These are phyloP conservation scores for Termitomyces sp. DNA, from an alignment of 768 basidiomycete species.

Conservation along the genomic window DNA sequence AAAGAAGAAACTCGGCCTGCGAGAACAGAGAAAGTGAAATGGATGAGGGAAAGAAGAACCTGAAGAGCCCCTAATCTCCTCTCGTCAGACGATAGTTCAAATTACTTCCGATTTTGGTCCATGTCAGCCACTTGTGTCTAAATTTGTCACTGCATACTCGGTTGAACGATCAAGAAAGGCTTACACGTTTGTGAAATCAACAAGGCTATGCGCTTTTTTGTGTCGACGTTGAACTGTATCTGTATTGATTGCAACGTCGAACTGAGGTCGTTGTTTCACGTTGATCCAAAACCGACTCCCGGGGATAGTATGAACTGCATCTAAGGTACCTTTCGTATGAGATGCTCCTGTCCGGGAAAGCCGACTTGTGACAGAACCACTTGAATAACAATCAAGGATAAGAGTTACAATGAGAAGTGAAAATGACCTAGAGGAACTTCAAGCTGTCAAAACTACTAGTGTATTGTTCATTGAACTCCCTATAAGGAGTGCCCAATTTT, in stretches of 20 bases:
- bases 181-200: neutral
- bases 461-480: neutral
- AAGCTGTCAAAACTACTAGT: neutral
- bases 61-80: conserved; percentile 3
- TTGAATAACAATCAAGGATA: neutral
- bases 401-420: neutral
- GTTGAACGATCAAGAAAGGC: neutral
- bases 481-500: neutral
- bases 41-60: neutral
- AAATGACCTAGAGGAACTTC: neutral
- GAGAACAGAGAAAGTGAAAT: conserved; percentile 12
- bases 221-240: neutral
- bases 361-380: neutral
- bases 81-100: neutral
- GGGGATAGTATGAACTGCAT: neutral
- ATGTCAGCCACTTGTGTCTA: conserved; percentile 11
- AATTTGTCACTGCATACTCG: too few relatives aligned
- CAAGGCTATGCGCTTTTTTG: neutral
- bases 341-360: neutral
- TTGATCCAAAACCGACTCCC: too few relatives aligned
- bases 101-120: neutral
- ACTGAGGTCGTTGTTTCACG: neutral
- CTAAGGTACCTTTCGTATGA: neutral
- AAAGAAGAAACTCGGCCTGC: conserved; percentile 21
- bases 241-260: neutral